A percentile compares a stretch with the other conserved stretches of the same genome.
These are phyloP conservation scores for Beta vulgaris DNA, from an alignment of 148 eudicot genomes.

Conservation along the genomic window DNA sequence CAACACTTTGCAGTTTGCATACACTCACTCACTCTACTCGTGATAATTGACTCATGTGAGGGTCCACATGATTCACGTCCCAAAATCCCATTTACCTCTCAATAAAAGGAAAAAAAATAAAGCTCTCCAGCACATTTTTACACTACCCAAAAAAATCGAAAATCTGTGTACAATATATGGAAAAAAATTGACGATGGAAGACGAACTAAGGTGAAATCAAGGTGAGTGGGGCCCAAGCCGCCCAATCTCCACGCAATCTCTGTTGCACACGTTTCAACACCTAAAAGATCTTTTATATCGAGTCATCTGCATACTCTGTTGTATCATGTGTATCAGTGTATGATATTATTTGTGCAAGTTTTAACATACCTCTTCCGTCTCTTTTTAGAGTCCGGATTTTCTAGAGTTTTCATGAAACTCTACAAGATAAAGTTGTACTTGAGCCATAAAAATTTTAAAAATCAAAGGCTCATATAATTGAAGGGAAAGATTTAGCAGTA, in stretches of 20 bases:
- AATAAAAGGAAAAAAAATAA: not conserved
- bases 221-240: slow-evolving; percentile 14
- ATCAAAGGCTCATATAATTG: too few species aligned
- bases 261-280: slow-evolving; percentile 29
- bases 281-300: too few species aligned
- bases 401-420: too few species aligned
- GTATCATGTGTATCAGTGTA: not conserved
- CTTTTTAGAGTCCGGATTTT: too few species aligned
- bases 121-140: not conserved
- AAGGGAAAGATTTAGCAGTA: too few species aligned
- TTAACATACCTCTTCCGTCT: too few species aligned
- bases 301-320: not conserved
- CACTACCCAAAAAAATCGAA: not conserved
- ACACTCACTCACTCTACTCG: slow-evolving; percentile 1
- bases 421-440: too few species aligned
- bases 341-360: not conserved
- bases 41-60: slow-evolving; percentile 21
- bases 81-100: not conserved
- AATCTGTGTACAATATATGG: too few species aligned
- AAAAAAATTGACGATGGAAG: slow-evolving; percentile 20
- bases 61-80: slow-evolving; percentile 11
- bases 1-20: not conserved
- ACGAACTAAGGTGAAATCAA: not conserved
- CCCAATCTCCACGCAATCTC: slow-evolving; percentile 30
- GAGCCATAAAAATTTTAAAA: too few species aligned